Conservation (phyloP, 495 filamentous ascomycete genomes). For the Aspergillus ostianus region DNA sequence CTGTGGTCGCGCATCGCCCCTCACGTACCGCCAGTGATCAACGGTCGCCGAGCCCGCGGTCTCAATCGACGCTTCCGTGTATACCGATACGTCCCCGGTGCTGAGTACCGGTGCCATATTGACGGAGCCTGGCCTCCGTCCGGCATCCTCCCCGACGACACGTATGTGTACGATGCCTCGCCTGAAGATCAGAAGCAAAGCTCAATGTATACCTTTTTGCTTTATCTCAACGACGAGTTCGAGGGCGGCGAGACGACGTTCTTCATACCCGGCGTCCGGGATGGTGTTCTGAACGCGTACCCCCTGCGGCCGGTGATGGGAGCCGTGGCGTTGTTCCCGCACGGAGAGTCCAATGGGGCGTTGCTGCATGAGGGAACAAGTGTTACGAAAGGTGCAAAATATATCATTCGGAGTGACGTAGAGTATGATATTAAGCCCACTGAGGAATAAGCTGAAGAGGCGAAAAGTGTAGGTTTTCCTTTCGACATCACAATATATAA, state of each 20-base stretch:
- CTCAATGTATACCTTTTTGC: constrained; percentile 42
- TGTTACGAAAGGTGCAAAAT: constrained; percentile 38
- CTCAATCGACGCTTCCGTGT: constrained; percentile 42
- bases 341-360: constrained; percentile 39
- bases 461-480: background rate
- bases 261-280: constrained; percentile 35
- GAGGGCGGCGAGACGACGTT: constrained; percentile 43
- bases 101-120: constrained; percentile 40
- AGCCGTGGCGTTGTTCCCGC: constrained; percentile 39
- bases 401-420: constrained; percentile 41
- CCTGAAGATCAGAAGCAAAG: constrained; percentile 35
- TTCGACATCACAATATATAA: no score
- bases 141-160: constrained; percentile 33
- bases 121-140: constrained; percentile 43
- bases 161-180: constrained; percentile 39
- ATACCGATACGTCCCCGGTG: constrained; percentile 39
- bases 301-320: constrained; percentile 42
- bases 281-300: constrained; percentile 39
- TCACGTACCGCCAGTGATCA: constrained; percentile 31
- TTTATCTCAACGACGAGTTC: constrained; percentile 42
- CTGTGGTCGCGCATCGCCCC: constrained; percentile 36
- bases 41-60: constrained; percentile 33
- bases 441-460: constrained; percentile 6
- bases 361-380: constrained; percentile 41
- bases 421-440: constrained; percentile 40